A percentile compares a stretch with the other conserved stretches of the same genome.
These are phyloP conservation scores for Emergomyces orientalis DNA, from an alignment of 2,329 filamentous ascomycete species.

Conservation along the genomic window DNA sequence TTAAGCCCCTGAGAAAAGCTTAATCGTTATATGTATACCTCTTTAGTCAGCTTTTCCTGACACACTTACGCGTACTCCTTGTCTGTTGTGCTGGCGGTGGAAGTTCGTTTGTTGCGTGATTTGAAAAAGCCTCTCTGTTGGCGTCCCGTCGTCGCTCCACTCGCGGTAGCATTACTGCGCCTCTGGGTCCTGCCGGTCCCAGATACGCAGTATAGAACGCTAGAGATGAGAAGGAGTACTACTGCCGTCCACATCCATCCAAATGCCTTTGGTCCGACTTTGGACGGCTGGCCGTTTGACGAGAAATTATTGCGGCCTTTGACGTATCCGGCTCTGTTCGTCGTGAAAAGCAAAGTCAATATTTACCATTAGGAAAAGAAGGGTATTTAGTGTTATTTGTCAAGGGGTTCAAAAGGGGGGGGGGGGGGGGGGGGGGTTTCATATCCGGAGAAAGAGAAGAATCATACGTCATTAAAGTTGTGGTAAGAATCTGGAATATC, in stretches of 20 bases:
- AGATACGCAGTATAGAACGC: constrained; percentile 48
- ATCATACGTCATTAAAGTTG: constrained; percentile 55
- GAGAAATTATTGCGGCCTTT: constrained; percentile 49
- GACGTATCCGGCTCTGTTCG: constrained; percentile 48
- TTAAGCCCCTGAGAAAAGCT: neutral
- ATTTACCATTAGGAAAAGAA: constrained; percentile 16
- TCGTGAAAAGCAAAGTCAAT: neutral
- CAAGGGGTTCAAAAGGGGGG: neutral
- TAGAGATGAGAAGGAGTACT: constrained; percentile 47
- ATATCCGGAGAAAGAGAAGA: neutral
- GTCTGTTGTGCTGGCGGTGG: neutral
- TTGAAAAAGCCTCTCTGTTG: constrained; percentile 21
- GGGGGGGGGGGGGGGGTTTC: constrained; percentile 7
- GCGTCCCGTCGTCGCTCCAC: constrained; percentile 16
- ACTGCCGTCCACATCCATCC: constrained; percentile 54
- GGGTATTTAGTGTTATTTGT: neutral
- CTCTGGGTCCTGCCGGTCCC: constrained; percentile 20
- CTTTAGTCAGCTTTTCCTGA: neutral
- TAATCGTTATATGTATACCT: neutral
- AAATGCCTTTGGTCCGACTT: constrained; percentile 49
- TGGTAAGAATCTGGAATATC: constrained; percentile 50
- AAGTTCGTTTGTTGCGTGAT: neutral
- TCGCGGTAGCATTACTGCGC: neutral
- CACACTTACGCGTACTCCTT: neutral
- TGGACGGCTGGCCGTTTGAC: constrained; percentile 38